phyloP scores from a whole-genome alignment of 208 protist species.

The Acanthamoeba culbertsoni region DNA sequence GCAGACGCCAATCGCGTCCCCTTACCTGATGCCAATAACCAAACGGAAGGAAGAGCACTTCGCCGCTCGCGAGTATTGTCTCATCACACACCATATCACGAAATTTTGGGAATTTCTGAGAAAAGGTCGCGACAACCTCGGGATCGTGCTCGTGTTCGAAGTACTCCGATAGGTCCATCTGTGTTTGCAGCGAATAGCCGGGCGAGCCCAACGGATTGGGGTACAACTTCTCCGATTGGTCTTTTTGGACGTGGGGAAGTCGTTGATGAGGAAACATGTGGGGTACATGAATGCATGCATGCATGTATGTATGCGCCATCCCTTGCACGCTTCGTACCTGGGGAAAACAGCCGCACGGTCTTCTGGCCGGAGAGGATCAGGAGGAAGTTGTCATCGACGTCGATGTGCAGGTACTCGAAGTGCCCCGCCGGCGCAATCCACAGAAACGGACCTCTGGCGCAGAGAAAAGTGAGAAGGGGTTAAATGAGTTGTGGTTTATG shows the following conservation, averaged over 20 bases:
- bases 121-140: background rate
- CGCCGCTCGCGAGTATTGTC: background rate
- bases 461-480: no score
- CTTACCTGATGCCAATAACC: conserved; percentile 58
- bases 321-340: no score
- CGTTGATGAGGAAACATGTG: background rate
- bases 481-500: background rate
- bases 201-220: conserved; percentile 20
- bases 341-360: background rate
- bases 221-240: background rate
- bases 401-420: conserved; percentile 48
- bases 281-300: background rate
- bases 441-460: conserved; percentile 1
- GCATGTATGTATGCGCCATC: background rate
- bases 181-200: conserved; percentile 24
- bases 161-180: conserved; percentile 30
- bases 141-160: background rate
- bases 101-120: background rate
- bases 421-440: conserved; percentile 28
- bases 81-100: conserved; percentile 23
- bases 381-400: conserved; percentile 50
- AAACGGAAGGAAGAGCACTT: conserved; percentile 44
- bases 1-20: no score
- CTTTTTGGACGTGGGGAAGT: background rate
- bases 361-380: background rate